Evolutionary conservation across 352 stramenopile species (phyloP).

Genomic region (Phytophthora capsici): DNA sequence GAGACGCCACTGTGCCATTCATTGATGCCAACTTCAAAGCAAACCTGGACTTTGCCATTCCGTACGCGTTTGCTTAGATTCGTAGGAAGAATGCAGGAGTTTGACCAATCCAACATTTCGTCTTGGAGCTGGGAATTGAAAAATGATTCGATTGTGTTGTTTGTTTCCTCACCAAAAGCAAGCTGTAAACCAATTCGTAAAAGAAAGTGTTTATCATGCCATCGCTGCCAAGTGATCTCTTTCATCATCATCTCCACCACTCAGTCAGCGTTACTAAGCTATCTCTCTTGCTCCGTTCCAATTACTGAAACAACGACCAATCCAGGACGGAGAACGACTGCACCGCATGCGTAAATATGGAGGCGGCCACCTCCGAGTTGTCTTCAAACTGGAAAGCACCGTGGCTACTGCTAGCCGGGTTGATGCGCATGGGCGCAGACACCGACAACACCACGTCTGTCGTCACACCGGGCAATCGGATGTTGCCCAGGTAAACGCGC

Average conservation of each 20-base stretch:
- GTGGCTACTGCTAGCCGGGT: conserved; percentile 69
- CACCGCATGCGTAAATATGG: conserved; percentile 80
- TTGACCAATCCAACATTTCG: too few species aligned
- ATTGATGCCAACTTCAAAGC: too few species aligned
- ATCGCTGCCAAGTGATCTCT: background rate
- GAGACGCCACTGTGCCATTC: too few species aligned
- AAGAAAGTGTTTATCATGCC: background rate
- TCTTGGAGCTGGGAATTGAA: too few species aligned
- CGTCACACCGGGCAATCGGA: conserved; percentile 72
- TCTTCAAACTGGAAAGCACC: conserved; percentile 70
- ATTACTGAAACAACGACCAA: conserved; percentile 68
- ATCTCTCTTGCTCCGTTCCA: background rate
- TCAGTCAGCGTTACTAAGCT: background rate
- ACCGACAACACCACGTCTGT: conserved; percentile 87
- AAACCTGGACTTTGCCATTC: too few species aligned
- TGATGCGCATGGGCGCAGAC: conserved; percentile 80
- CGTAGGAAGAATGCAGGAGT: too few species aligned
- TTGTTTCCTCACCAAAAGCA: too few species aligned
- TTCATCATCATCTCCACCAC: too few species aligned
- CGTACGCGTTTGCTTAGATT: too few species aligned
- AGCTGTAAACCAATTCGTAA: too few species aligned
- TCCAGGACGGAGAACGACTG: conserved; percentile 72
- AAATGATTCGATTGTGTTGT: too few species aligned
- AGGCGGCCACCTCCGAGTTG: conserved; percentile 67
- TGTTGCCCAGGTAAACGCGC: conserved; percentile 78